Conservation (phyloP, 305 asterid genomes). For the Nicotiana rustica region DNA sequence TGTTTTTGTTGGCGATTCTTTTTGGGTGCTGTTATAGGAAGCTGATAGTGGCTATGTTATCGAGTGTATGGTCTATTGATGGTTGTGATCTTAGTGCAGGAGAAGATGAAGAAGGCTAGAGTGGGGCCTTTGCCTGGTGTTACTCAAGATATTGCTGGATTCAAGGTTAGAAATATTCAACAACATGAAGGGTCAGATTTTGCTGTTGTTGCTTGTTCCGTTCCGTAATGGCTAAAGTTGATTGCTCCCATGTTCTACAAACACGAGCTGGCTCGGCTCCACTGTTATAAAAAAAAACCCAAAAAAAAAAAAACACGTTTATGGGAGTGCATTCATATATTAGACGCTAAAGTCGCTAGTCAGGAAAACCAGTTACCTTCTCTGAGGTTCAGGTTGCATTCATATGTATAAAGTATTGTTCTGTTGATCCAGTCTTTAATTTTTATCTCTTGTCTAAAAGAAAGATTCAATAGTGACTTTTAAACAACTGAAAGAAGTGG, state of each 20-base stretch:
- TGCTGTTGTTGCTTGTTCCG: not conserved
- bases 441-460: not conserved
- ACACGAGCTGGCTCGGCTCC: not conserved
- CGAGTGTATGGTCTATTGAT: conserved; percentile 40
- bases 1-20: conserved; percentile 33
- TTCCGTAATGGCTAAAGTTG: not conserved
- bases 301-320: not conserved
- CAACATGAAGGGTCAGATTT: not conserved
- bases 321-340: not conserved
- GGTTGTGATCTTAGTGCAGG: conserved; percentile 78
- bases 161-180: conserved; percentile 63
- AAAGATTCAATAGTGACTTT: not conserved
- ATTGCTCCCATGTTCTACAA: not conserved
- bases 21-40: not conserved
- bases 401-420: not conserved
- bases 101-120: conserved; percentile 82
- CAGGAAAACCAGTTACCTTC: not conserved
- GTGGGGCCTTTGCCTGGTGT: conserved; percentile 99
- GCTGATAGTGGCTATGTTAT: not conserved
- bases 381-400: not conserved
- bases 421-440: not conserved
- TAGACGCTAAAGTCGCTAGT: not conserved
- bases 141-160: conserved; percentile 99
- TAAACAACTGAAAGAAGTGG: not conserved
- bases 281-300: not conserved